A percentile compares a stretch with the other conserved stretches of the same genome.
These are phyloP conservation scores for Solanum tarijense DNA, from an alignment of 257 asterid genomes.

Conservation along the genomic window DNA sequence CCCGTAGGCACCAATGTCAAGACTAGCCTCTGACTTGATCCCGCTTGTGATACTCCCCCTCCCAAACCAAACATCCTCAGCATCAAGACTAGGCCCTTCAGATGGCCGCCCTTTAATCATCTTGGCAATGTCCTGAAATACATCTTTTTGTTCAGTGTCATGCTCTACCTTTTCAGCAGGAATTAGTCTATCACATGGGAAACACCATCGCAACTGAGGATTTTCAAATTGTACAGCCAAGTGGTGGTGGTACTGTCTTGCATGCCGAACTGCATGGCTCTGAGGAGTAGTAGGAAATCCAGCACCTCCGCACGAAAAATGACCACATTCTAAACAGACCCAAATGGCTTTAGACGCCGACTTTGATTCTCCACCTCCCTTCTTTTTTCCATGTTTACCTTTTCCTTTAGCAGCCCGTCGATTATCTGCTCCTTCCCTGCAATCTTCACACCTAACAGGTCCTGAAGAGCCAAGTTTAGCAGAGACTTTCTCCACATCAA, in stretches of 20 bases:
- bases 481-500: constrained; percentile 49
- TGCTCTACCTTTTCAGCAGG: constrained; percentile 42
- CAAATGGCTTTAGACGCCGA: constrained; percentile 52
- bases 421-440: constrained; percentile 48
- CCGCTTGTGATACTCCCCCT: constrained; percentile 40
- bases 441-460: constrained; percentile 55
- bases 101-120: constrained; percentile 37
- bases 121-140: constrained; percentile 47
- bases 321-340: constrained; percentile 82
- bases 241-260: constrained; percentile 55
- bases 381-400: constrained; percentile 55
- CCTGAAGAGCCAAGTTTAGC: constrained; percentile 36
- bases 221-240: constrained; percentile 58
- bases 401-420: constrained; percentile 46
- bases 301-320: constrained; percentile 79
- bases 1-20: constrained; percentile 17
- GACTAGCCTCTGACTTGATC: constrained; percentile 27
- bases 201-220: constrained; percentile 69
- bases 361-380: constrained; percentile 39
- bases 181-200: constrained; percentile 44
- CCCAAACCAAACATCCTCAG: constrained; percentile 76
- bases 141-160: constrained; percentile 25
- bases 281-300: constrained; percentile 71
- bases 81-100: constrained; percentile 37
- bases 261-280: constrained; percentile 79